Evolutionary conservation across 306 rosid species (phyloP).

Genomic region (Cucurbita argyrosperma): DNA sequence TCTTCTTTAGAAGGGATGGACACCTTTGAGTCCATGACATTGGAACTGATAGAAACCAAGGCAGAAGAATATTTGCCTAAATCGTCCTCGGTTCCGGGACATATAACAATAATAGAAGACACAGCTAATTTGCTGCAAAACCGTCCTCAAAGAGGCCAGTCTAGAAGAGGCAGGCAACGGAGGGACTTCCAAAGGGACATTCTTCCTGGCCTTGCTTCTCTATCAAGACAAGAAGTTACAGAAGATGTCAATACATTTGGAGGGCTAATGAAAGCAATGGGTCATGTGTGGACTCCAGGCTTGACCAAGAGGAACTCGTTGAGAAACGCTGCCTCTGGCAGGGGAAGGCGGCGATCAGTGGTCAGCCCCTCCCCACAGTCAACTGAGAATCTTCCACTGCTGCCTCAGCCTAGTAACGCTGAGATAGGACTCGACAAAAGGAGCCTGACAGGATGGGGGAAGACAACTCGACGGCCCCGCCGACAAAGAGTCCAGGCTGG

Average conservation of each 20-base stretch:
- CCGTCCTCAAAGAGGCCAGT: conserved; percentile 59
- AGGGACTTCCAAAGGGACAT: conserved; percentile 97
- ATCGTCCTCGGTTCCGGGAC: conserved; percentile 73
- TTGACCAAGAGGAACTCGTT: conserved; percentile 59
- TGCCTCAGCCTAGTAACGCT: conserved; percentile 42
- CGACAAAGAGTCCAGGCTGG: conserved; percentile 77
- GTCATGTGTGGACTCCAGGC: conserved; percentile 65
- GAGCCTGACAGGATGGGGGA: conserved; percentile 92
- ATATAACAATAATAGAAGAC: conserved; percentile 45
- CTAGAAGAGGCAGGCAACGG: conserved; percentile 82
- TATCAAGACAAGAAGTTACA: conserved; percentile 89
- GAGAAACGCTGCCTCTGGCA: conserved; percentile 51
- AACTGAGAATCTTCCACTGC: conserved; percentile 30
- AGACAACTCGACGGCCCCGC: conserved; percentile 84
- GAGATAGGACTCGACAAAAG: conserved; percentile 67
- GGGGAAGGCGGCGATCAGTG: conserved; percentile 58
- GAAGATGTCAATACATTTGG: conserved; percentile 95
- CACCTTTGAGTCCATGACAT: conserved; percentile 70
- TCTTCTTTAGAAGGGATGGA: conserved; percentile 39
- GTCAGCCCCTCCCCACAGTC: conserved; percentile 37
- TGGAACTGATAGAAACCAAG: conserved; percentile 42
- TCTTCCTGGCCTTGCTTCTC: conserved; percentile 75
- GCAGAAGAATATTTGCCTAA: conserved; percentile 86
- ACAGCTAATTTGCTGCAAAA: conserved; percentile 27
- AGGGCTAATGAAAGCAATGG: conserved; percentile 77